phyloP scores from a whole-genome alignment of 805 yeast genomes.

The Debaryomyces maramus region DNA sequence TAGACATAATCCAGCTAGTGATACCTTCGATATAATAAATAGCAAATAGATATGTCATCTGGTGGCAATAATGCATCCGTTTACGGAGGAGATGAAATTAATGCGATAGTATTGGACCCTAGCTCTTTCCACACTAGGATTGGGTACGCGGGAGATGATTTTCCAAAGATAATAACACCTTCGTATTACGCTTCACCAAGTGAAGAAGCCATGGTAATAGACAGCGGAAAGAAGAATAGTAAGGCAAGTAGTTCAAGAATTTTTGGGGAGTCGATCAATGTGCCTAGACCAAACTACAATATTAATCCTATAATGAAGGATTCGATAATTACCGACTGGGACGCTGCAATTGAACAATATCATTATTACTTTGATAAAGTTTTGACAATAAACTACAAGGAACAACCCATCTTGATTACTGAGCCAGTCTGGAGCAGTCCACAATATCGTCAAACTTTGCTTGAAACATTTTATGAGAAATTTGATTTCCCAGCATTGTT shows the following conservation, averaged over 20 bases:
- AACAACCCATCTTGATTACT: constrained; percentile 77
- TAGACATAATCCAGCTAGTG: no score
- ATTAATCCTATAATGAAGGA: constrained; percentile 60
- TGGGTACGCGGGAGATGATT: constrained; percentile 92
- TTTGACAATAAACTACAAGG: constrained; percentile 53
- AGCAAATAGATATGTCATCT: constrained; percentile 19
- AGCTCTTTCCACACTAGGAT: constrained; percentile 82
- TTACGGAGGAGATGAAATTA: constrained; percentile 69
- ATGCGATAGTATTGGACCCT: constrained; percentile 88
- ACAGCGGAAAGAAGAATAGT: constrained; percentile 18
- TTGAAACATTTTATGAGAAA: constrained; percentile 70
- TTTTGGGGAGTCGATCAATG: constrained; percentile 45
- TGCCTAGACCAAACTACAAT: constrained; percentile 52
- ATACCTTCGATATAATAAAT: no score
- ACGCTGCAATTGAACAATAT: constrained; percentile 76
- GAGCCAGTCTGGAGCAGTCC: constrained; percentile 85
- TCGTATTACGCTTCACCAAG: constrained; percentile 57
- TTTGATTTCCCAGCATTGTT: constrained; percentile 79
- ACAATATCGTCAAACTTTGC: constrained; percentile 62
- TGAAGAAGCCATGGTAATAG: constrained; percentile 12
- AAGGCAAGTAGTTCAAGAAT: constrained; percentile 21
- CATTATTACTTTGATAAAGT: constrained; percentile 53
- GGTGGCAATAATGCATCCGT: constrained; percentile 20
- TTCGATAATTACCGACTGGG: constrained; percentile 79
- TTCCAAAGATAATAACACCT: constrained; percentile 74